phyloP scores from a whole-genome alignment of 2,329 filamentous ascomycete species.

The Neoscytalidium dimidiatum region DNA sequence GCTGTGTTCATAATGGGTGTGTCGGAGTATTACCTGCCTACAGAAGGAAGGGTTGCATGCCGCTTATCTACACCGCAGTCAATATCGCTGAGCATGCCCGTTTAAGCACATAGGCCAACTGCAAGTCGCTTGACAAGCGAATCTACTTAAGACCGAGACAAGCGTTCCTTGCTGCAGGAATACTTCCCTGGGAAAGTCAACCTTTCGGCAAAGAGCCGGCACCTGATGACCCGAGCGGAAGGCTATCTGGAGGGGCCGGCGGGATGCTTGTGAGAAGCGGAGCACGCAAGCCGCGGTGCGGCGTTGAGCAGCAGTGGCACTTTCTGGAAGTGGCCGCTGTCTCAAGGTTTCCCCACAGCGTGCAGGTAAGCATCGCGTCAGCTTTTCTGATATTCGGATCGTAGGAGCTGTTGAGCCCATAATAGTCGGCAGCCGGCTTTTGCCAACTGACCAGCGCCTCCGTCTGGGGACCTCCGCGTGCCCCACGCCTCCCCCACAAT shows the following conservation, averaged over 20 bases:
- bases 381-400: not conserved
- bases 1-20: not conserved
- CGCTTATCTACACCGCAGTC: not conserved
- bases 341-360: not conserved
- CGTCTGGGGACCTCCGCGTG: not conserved
- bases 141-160: not conserved
- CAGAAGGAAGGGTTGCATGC: not conserved
- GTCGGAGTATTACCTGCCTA: too few species aligned
- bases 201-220: not conserved
- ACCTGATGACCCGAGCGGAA: not conserved
- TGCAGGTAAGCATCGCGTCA: not conserved
- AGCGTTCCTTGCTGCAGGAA: not conserved
- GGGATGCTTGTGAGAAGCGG: not conserved
- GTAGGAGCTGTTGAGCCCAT: not conserved
- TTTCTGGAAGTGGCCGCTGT: not conserved
- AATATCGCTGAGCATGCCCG: not conserved
- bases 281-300: not conserved
- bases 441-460: not conserved
- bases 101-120: not conserved
- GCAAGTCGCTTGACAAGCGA: not conserved
- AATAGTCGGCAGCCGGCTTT: not conserved
- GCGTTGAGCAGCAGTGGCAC: not conserved
- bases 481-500: slow-evolving; percentile 9
- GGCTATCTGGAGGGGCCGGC: not conserved
- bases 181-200: not conserved